Evolutionary conservation across 2,329 filamentous ascomycete genomes (phyloP).

Genomic region (Ceratocystis cubensis): DNA sequence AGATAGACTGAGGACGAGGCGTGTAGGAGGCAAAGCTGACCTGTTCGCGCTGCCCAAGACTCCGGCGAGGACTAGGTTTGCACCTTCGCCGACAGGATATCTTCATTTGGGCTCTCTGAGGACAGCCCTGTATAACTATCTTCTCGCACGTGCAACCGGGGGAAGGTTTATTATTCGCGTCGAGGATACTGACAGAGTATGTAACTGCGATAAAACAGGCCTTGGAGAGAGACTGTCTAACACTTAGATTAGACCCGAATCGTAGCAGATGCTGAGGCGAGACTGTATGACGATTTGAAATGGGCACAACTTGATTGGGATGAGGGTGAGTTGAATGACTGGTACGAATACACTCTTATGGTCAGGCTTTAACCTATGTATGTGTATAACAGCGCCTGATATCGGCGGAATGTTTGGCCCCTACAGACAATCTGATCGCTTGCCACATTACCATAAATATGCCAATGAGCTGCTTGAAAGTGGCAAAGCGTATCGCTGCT

Average conservation of each 20-base stretch:
- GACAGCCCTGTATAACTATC: slow-evolving; percentile 89
- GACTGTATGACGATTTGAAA: slow-evolving; percentile 63
- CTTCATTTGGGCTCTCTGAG: slow-evolving; percentile 83
- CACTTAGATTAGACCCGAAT: slow-evolving; percentile 54
- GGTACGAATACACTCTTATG: neutral
- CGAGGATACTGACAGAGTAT: slow-evolving; percentile 87
- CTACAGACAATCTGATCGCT: slow-evolving; percentile 62
- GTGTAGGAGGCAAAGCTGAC: slow-evolving; percentile 3
- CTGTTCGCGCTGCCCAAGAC: slow-evolving; percentile 34
- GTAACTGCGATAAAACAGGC: slow-evolving; percentile 24
- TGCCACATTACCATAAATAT: slow-evolving; percentile 58
- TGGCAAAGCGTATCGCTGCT: slow-evolving; percentile 81
- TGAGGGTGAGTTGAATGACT: slow-evolving; percentile 47
- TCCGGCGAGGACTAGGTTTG: slow-evolving; percentile 59
- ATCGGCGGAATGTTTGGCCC: slow-evolving; percentile 71
- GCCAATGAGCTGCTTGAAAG: slow-evolving; percentile 54
- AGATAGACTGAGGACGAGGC: slow-evolving; percentile 12
- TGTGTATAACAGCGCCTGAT: slow-evolving; percentile 49
- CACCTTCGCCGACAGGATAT: slow-evolving; percentile 88
- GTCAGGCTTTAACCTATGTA: neutral
- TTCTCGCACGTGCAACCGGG: slow-evolving; percentile 74
- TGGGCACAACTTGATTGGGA: slow-evolving; percentile 92
- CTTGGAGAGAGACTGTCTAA: slow-evolving; percentile 15
- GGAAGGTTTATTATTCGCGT: slow-evolving; percentile 85
- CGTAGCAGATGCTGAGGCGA: slow-evolving; percentile 63